These are phyloP conservation scores for Annulohypoxylon maeteangense DNA, from an alignment of 495 filamentous ascomycete species.

Conservation along the genomic window DNA sequence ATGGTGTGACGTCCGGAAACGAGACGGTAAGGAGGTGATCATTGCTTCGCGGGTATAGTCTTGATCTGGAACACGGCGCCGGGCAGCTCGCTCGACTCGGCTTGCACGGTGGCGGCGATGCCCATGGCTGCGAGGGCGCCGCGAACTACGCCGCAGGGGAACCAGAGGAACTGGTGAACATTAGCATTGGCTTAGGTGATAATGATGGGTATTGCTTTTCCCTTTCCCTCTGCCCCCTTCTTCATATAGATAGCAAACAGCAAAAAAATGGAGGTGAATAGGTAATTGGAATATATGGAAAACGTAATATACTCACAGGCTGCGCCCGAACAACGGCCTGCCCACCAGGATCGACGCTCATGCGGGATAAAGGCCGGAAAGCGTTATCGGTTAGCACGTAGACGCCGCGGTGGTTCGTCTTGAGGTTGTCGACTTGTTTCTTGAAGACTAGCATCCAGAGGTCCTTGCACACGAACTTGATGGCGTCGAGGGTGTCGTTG, in stretches of 20 bases:
- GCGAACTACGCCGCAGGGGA: constrained; percentile 90
- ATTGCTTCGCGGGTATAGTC: constrained; percentile 71
- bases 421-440: constrained; percentile 98
- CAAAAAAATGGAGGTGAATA: constrained; percentile 2
- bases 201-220: neutral
- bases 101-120: constrained; percentile 88
- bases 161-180: constrained; percentile 82
- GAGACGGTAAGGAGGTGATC: constrained; percentile 12
- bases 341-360: constrained; percentile 80
- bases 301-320: constrained; percentile 72
- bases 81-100: constrained; percentile 85
- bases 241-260: neutral
- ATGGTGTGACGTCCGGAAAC: neutral
- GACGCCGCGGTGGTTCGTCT: constrained; percentile 96
- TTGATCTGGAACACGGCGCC: constrained; percentile 96
- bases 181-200: neutral
- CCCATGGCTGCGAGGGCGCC: constrained; percentile 90
- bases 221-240: too few species aligned
- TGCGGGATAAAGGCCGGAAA: constrained; percentile 87
- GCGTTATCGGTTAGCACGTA: constrained; percentile 95
- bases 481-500: constrained; percentile 85
- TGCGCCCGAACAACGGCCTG: constrained; percentile 79
- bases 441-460: constrained; percentile 92
- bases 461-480: constrained; percentile 99
- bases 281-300: too few species aligned